A percentile compares a stretch with the other conserved stretches of the same genome.
Conservation (phyloP, 176 grass and related monocot species). For the Pontederia paniculata region DNA sequence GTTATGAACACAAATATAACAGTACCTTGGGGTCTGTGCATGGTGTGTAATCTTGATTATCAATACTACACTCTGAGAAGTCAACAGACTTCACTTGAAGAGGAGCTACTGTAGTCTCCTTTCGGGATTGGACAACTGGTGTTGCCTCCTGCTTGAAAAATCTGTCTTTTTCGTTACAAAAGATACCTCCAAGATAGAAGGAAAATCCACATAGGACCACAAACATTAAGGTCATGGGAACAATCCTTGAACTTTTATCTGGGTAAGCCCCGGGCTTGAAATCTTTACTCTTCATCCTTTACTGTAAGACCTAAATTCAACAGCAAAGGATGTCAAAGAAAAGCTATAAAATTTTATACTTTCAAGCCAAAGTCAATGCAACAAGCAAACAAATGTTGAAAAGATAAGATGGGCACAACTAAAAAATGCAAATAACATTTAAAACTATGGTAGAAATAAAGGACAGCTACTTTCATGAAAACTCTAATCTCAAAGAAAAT, state of each 20-base stretch:
- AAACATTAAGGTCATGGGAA: constrained; percentile 47
- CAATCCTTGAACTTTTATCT: constrained; percentile 34
- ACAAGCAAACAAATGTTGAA: too few relatives aligned
- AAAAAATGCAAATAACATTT: too few relatives aligned
- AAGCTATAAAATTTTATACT: too few relatives aligned
- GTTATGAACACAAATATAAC: neutral
- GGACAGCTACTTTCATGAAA: too few relatives aligned
- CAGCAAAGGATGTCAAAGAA: too few relatives aligned
- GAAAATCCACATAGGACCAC: constrained; percentile 62
- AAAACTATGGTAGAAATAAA: too few relatives aligned
- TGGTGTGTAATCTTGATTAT: constrained; percentile 88
- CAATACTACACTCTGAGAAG: constrained; percentile 63
- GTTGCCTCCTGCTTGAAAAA: constrained; percentile 26
- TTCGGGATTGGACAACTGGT: constrained; percentile 23
- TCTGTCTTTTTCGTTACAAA: constrained; percentile 45
- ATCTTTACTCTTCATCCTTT: constrained; percentile 63
- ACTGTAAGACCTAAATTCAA: too few relatives aligned
- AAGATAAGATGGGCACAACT: too few relatives aligned
- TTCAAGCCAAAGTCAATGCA: too few relatives aligned
- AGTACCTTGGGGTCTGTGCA: constrained; percentile 81
- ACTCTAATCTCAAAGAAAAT: too few relatives aligned
- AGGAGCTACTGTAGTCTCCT: constrained; percentile 13
- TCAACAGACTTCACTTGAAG: constrained; percentile 23
- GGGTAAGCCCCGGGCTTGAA: constrained; percentile 37
- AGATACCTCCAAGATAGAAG: constrained; percentile 79